Evolutionary conservation across 1,284 basidiomycete species (phyloP).

Genomic region (Trichosporon sp.): DNA sequence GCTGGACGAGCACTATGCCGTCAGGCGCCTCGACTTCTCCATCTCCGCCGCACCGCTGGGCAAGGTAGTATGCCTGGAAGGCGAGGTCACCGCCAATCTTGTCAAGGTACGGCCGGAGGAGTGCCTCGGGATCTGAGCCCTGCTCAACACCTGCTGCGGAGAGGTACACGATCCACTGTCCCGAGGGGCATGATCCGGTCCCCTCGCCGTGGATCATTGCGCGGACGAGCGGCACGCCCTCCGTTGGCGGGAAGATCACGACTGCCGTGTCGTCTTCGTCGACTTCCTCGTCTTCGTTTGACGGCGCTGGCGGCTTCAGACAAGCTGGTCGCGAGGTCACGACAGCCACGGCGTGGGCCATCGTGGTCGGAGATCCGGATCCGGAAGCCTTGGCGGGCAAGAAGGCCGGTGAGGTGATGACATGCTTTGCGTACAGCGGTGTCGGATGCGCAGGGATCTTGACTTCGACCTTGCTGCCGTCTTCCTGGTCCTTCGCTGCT

Average conservation of each 20-base stretch:
- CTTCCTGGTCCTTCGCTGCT: conserved; percentile 7
- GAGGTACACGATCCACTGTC: conserved; percentile 62
- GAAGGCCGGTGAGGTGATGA: conserved; percentile 51
- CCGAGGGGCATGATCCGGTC: conserved; percentile 75
- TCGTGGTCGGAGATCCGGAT: not conserved
- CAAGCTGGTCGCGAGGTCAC: conserved; percentile 50
- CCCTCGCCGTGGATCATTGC: conserved; percentile 73
- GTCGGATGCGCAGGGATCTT: conserved; percentile 56
- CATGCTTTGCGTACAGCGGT: conserved; percentile 50
- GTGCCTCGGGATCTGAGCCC: conserved; percentile 9
- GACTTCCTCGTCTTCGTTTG: conserved; percentile 24
- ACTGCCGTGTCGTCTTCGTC: conserved; percentile 61
- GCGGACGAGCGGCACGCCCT: conserved; percentile 57
- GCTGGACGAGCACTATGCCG: conserved; percentile 23
- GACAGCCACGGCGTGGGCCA: conserved; percentile 64
- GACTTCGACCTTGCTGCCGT: conserved; percentile 38
- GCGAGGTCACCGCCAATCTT: conserved; percentile 14
- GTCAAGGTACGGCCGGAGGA: conserved; percentile 27
- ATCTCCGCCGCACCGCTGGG: not conserved
- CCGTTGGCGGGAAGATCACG: conserved; percentile 73
- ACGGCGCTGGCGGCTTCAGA: conserved; percentile 13
- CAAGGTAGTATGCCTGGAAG: conserved; percentile 1
- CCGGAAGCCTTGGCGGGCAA: conserved; percentile 39
- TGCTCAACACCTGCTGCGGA: conserved; percentile 16
- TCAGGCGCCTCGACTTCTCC: not conserved